phyloP scores from a whole-genome alignment of 345 rosid genomes.

The Cardamine occulta region DNA sequence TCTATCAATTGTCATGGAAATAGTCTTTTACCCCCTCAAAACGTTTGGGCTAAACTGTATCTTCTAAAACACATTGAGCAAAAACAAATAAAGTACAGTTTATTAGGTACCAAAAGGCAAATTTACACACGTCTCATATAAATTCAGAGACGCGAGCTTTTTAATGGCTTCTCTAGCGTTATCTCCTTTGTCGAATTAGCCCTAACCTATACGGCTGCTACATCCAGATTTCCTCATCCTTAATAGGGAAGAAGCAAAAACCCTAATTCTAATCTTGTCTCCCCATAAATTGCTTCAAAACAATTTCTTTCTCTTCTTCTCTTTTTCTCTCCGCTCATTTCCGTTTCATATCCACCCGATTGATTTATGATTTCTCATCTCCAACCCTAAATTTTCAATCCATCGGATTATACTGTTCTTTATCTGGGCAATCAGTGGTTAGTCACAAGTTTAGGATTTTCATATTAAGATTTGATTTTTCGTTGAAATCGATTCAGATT shows the following conservation, averaged over 20 bases:
- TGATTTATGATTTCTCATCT: constrained; percentile 25
- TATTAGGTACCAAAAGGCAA: constrained; percentile 25
- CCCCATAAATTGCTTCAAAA: background rate
- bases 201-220: constrained; percentile 42
- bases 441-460: constrained; percentile 8
- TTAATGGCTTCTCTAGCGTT: constrained; percentile 30
- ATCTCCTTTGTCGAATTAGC: constrained; percentile 31
- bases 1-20: background rate
- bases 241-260: background rate
- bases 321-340: background rate
- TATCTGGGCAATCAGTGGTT: constrained; percentile 29
- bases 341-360: constrained; percentile 7
- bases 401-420: background rate
- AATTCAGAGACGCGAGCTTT: constrained; percentile 25
- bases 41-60: background rate
- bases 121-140: constrained; percentile 10
- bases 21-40: background rate
- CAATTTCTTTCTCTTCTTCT: background rate
- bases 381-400: constrained; percentile 19
- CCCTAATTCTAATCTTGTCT: constrained; percentile 15
- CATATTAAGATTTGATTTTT: background rate
- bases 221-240: constrained; percentile 41
- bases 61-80: background rate
- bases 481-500: constrained; percentile 12
- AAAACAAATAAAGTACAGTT: background rate